These are phyloP conservation scores for Vaccinium macrocarpon DNA, from an alignment of 148 eudicot genomes.

Conservation along the genomic window DNA sequence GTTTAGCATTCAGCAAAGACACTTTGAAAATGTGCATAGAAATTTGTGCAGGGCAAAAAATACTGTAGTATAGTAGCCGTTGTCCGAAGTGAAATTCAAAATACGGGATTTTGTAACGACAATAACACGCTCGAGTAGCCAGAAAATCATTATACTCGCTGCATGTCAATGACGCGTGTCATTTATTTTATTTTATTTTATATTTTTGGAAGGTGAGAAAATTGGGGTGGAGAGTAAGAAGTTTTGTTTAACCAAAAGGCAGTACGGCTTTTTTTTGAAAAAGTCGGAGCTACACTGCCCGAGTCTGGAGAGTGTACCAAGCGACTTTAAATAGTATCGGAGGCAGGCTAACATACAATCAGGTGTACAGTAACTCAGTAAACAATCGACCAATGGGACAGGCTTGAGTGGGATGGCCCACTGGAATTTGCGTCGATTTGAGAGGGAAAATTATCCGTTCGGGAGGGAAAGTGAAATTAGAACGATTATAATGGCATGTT, in stretches of 20 bases:
- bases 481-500: too few relatives aligned
- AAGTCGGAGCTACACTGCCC: neutral
- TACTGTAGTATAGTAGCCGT: neutral
- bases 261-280: neutral
- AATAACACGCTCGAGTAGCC: neutral
- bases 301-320: neutral
- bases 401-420: neutral
- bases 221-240: neutral
- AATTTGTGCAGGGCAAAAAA: neutral
- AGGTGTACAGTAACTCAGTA: neutral
- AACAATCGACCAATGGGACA: neutral
- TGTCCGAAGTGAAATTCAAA: neutral
- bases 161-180: neutral
- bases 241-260: neutral
- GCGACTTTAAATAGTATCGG: neutral
- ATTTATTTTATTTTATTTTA: neutral
- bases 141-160: neutral
- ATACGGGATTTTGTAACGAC: neutral
- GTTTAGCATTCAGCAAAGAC: too few relatives aligned
- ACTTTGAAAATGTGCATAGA: neutral
- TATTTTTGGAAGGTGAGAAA: neutral
- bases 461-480: neutral
- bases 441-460: neutral
- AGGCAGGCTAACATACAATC: neutral
- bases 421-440: neutral